Conservation (phyloP, 1,284 basidiomycete species). For the Tilletia indica region DNA sequence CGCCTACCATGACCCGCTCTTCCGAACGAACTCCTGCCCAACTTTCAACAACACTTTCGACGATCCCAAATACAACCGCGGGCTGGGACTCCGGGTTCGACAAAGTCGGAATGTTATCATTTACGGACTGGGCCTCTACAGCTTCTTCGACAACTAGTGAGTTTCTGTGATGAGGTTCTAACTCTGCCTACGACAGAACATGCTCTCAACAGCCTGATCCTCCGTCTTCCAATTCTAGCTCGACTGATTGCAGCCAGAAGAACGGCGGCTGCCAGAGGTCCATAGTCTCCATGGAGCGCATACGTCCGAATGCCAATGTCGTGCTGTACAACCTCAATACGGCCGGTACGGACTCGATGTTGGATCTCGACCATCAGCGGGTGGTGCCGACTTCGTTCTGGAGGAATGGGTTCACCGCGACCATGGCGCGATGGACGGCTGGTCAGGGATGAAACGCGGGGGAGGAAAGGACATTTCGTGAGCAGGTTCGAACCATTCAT, state of each 20-base stretch:
- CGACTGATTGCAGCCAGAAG: constrained; percentile 22
- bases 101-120: constrained; percentile 31
- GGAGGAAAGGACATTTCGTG: too few relatives aligned
- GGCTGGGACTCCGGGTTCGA: constrained; percentile 38
- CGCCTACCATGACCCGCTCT: constrained; percentile 35
- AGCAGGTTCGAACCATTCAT: too few relatives aligned
- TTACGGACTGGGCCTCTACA: constrained; percentile 41
- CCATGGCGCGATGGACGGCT: background rate
- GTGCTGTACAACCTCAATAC: constrained; percentile 43
- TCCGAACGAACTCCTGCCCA: constrained; percentile 22
- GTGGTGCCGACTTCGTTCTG: constrained; percentile 2
- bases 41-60: background rate
- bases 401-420: background rate
- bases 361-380: constrained; percentile 27
- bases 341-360: constrained; percentile 34
- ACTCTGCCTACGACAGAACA: background rate
- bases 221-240: background rate
- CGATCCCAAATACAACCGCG: constrained; percentile 37
- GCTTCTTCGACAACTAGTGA: constrained; percentile 44
- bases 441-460: background rate
- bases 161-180: background rate
- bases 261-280: constrained; percentile 37
- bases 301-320: constrained; percentile 16
- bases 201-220: too few relatives aligned
- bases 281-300: constrained; percentile 34